These are phyloP conservation scores for Saccharomycopsis fibuligera DNA, from an alignment of 805 yeast species.

Conservation along the genomic window DNA sequence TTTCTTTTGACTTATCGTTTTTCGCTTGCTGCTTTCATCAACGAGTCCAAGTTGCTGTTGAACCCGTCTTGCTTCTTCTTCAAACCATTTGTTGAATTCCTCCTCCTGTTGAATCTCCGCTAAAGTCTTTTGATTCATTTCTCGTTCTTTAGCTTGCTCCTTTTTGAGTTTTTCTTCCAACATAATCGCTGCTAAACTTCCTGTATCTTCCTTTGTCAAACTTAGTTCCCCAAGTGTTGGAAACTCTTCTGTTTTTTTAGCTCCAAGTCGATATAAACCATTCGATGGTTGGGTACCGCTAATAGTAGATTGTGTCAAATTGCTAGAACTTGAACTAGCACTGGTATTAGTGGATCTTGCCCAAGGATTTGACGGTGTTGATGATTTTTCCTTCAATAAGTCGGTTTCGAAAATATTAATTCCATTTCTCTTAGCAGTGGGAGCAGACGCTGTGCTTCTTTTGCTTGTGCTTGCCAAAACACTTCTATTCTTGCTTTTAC, in stretches of 20 bases:
- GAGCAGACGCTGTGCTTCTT: neutral
- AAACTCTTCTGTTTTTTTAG: conserved; percentile 9
- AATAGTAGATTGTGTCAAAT: neutral
- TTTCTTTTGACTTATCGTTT: neutral
- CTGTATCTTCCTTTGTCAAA: neutral
- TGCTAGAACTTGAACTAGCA: neutral
- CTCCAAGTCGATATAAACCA: neutral
- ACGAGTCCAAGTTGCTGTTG: conserved; percentile 30
- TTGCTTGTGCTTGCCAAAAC: neutral
- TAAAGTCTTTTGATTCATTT: conserved; percentile 34
- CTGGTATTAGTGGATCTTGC: neutral
- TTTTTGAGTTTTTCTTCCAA: conserved; percentile 8
- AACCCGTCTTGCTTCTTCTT: conserved; percentile 61
- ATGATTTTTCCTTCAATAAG: neutral
- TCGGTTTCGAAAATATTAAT: neutral
- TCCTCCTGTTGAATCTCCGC: conserved; percentile 76
- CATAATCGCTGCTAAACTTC: conserved; percentile 8
- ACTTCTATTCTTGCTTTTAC: neutral
- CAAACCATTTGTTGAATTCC: conserved; percentile 87
- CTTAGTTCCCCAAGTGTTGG: conserved; percentile 5
- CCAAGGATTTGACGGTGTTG: conserved; percentile 5
- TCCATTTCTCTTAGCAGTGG: conserved; percentile 8
- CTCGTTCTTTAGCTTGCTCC: conserved; percentile 1
- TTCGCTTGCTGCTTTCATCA: neutral
- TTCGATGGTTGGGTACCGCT: neutral